Evolutionary conservation across 352 stramenopile genomes (phyloP).

Genomic region (Pythium periplocum): DNA sequence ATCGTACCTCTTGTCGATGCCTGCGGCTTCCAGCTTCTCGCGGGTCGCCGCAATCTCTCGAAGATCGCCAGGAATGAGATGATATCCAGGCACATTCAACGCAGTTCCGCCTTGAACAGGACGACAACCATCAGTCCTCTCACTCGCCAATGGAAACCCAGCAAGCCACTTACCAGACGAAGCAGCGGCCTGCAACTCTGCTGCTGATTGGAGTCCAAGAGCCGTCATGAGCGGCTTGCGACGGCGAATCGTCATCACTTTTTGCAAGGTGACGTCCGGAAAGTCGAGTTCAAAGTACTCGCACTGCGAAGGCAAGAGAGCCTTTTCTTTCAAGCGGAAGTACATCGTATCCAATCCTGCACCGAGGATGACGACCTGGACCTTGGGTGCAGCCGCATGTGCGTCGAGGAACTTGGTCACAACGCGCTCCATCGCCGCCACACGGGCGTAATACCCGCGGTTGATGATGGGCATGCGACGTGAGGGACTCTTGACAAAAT

Average conservation of each 20-base stretch:
- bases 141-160: no score
- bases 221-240: constrained; percentile 49
- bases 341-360: constrained; percentile 83
- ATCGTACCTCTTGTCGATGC: constrained; percentile 38
- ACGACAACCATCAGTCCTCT: not conserved
- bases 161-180: constrained; percentile 25
- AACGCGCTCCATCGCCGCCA: constrained; percentile 63
- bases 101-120: constrained; percentile 39
- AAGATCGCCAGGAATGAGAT: constrained; percentile 75
- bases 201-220: constrained; percentile 29
- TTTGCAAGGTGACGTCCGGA: constrained; percentile 70
- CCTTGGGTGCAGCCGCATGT: constrained; percentile 18
- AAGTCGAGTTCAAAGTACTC: constrained; percentile 88
- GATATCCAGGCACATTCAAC: constrained; percentile 66
- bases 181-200: constrained; percentile 49
- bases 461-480: constrained; percentile 88
- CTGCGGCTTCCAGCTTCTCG: constrained; percentile 51
- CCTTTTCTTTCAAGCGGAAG: constrained; percentile 57
- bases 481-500: constrained; percentile 78
- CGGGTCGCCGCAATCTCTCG: constrained; percentile 47
- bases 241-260: constrained; percentile 69
- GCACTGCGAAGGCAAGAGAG: constrained; percentile 26
- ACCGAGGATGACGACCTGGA: constrained; percentile 79
- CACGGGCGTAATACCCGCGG: constrained; percentile 83
- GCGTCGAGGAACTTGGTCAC: constrained; percentile 56